Base-by-base conservation (phyloP, 768 basidiomycete genomes). In the Obba rivulosa region DNA sequence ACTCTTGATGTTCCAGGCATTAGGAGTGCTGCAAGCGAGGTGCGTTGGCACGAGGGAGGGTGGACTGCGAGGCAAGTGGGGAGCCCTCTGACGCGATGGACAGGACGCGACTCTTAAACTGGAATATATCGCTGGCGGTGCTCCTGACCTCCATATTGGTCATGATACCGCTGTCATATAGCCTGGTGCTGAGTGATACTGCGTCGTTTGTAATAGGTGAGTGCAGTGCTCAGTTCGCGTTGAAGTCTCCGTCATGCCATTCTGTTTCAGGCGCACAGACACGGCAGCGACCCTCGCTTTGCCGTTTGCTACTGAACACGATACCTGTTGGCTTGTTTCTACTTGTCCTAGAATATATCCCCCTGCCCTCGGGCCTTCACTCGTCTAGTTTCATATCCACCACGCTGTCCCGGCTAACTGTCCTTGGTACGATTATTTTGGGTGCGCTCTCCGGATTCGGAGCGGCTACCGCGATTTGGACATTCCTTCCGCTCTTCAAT, bases 401-500 rank as follows among this genome's bases (percentile, higher is more conserved):
- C 8, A 68, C 79, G 1, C 70, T 76, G 0, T 68, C 84, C 2
- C 78, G 88, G 10, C 72, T 91, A 13, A 78, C 85, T 17, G 84
- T 90, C 17, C 65, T 92, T 18, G 90, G 90, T 2, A 90, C 84
- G 0, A 71, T 83, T 24, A 77, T 90, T 48, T 80, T 92, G n/a
- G 90, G 90, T 4, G 60, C 82, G 2, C 71, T 92, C 4, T 88
- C 89, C 0, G 90, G 90, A 0, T 85, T 88, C 52, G 88, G 88
- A 53, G 83, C 87, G 3, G 71, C 86, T 41, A 80, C 75, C 53
- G 82, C 77, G 40, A 76, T 80, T 0, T 87, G 86, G 85, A 66
- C 65, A 4, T 80, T 74, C 57, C 61, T 84, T 11, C 80, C 80
- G 0, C 61, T 69, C 34, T 54, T 71, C 16, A 69, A 67, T 5